These are phyloP conservation scores for Neofusicoccum sp. DNA, from an alignment of 2,329 filamentous ascomycete species.

Conservation along the genomic window DNA sequence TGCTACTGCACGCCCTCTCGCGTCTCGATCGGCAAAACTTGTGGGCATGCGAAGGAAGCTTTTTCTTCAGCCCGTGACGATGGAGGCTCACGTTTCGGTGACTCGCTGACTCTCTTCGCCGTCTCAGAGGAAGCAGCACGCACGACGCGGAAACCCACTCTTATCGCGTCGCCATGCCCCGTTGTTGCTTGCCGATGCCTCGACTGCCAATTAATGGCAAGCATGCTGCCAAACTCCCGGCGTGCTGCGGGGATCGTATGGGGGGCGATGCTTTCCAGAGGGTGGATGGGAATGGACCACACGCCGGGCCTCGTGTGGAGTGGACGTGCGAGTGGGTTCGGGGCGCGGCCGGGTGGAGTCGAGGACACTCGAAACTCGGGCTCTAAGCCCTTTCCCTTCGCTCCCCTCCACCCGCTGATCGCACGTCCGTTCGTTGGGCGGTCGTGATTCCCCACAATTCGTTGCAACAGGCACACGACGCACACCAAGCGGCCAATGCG, in stretches of 20 bases:
- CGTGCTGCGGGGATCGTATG: too few species aligned
- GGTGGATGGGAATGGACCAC: too few species aligned
- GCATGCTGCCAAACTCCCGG: too few species aligned
- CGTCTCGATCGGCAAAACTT: background rate
- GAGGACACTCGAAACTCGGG: background rate
- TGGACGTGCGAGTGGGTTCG: background rate
- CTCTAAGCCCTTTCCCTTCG: background rate
- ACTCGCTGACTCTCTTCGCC: too few species aligned
- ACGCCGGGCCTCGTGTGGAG: too few species aligned
- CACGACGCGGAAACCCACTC: background rate
- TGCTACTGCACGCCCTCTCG: background rate
- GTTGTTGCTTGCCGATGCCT: background rate
- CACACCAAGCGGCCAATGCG: too few species aligned
- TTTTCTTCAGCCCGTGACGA: background rate
- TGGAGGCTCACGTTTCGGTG: background rate
- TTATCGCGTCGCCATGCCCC: conserved; percentile 4
- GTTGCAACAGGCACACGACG: too few species aligned
- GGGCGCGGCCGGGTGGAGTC: background rate
- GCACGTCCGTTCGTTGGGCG: too few species aligned
- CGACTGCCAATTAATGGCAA: background rate
- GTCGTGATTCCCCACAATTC: too few species aligned
- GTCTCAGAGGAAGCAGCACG: too few species aligned
- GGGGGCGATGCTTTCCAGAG: too few species aligned
- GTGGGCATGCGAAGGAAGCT: background rate
- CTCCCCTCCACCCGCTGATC: background rate